These are phyloP conservation scores for Pyrus pyrifolia DNA, from an alignment of 306 rosid species.

Conservation along the genomic window DNA sequence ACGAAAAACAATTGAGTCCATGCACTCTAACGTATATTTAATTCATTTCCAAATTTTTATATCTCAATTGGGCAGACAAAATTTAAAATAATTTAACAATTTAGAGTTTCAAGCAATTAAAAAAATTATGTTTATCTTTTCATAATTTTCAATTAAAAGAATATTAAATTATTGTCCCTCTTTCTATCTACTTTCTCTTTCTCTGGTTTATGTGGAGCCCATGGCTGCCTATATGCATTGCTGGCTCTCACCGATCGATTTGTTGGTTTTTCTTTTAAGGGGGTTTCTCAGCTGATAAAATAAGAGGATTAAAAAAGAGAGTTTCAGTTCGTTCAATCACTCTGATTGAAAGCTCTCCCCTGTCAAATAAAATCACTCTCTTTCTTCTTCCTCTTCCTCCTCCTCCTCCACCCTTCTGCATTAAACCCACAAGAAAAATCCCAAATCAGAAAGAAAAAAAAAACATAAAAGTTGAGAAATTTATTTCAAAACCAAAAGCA, in stretches of 20 bases:
- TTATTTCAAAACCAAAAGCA: background rate
- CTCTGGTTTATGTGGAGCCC: slow-evolving; percentile 45
- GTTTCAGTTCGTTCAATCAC: slow-evolving; percentile 29
- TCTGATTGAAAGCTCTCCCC: slow-evolving; percentile 22
- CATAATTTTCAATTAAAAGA: background rate
- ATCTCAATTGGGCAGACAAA: background rate
- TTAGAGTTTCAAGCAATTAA: background rate
- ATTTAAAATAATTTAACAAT: too few relatives aligned
- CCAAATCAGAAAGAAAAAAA: background rate
- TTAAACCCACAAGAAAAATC: slow-evolving; percentile 1
- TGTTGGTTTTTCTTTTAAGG: slow-evolving; percentile 26
- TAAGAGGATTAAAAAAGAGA: background rate
- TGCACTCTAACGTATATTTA: too few relatives aligned
- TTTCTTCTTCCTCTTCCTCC: background rate
- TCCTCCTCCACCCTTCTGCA: background rate
- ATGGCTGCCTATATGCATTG: slow-evolving; percentile 39
- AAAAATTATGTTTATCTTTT: background rate
- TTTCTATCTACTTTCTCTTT: slow-evolving; percentile 28
- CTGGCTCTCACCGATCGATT: slow-evolving; percentile 44
- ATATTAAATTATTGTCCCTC: background rate
- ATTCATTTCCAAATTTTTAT: too few relatives aligned
- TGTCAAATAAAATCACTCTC: background rate
- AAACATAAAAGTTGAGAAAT: background rate
- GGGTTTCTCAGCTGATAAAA: slow-evolving; percentile 26
- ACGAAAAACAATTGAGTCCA: too few relatives aligned